Evolutionary conservation across 2,329 filamentous ascomycete species (phyloP), one percentile per base, ranked within the genome.

Genomic region (Fusarium euwallaceae): DNA sequence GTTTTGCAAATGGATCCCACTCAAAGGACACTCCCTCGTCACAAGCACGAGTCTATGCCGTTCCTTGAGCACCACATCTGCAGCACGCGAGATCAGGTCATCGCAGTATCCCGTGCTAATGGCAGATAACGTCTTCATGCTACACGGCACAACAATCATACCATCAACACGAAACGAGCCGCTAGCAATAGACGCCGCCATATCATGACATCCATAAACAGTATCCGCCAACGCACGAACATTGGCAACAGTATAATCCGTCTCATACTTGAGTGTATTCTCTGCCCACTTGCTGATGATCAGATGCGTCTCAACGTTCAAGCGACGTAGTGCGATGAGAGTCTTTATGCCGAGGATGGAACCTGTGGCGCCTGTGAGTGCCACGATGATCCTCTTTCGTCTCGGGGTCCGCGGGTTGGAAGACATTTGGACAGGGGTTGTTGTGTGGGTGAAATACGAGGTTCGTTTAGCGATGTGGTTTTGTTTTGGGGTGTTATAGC

Each of bases 11-110:
- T 73, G 70, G 4, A 71, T 71, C 9, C 66, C 67, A 37, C 67
- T 68, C 6, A 75, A 14, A 0, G 70, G 61, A 12, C 22, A 67
- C 67, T 17, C 71, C 20, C 41, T 63, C 14, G 36, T 5, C 0
- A 39, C 56, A 0, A 71, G 39, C 0, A 73, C 45, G 4, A 73
- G 27, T 8, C 59, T 29, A 1, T 68, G 39, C 10, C 67, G 20
- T 8, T 73, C 63, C 36, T 73, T 73, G 20, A 73, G 67, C 2
- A 39, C 53, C 36, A 73, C 63, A 56, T 73, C 67, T 5, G 70
- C 70, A 1, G 67, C 51, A 1, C 61, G 62, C 4, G 67, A 67
- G 5, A 73, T 70, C 5, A 62, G 27, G 5, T 62, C 64, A 4
- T 66, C 45, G 14, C 36, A 61, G 22, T 53, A n/a, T 51, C 67